Evolutionary conservation across 176 grass and related monocot genomes (phyloP).

Genomic region (Stipa capillata): DNA sequence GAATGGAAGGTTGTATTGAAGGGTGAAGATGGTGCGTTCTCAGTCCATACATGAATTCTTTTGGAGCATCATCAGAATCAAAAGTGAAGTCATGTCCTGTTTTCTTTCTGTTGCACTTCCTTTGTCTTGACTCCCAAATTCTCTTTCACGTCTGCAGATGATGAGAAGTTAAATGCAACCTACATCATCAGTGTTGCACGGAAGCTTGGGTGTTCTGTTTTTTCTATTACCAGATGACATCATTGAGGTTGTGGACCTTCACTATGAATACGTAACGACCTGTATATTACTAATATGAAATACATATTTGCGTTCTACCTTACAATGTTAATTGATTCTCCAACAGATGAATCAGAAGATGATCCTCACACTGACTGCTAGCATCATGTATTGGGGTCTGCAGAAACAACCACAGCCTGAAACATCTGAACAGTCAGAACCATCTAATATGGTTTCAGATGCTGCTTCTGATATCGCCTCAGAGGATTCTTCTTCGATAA

Average conservation of each 20-base stretch:
- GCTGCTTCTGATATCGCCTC: constrained; percentile 45
- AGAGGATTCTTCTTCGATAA: constrained; percentile 45
- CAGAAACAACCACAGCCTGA: constrained; percentile 46
- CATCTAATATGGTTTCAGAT: constrained; percentile 32
- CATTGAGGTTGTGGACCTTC: constrained; percentile 40
- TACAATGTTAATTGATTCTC: neutral
- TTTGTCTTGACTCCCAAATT: neutral
- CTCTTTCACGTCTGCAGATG: constrained; percentile 38
- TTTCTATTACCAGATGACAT: constrained; percentile 95
- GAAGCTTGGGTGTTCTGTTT: constrained; percentile 91
- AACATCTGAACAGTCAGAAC: constrained; percentile 35
- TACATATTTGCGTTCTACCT: neutral
- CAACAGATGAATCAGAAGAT: constrained; percentile 73
- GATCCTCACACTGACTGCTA: constrained; percentile 78
- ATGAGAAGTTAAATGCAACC: constrained; percentile 92
- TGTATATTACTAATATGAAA: neutral
- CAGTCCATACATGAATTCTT: neutral
- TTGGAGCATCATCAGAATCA: neutral
- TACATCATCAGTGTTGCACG: constrained; percentile 92
- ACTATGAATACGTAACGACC: neutral
- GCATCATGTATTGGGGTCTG: constrained; percentile 81
- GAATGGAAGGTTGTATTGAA: constrained; percentile 87
- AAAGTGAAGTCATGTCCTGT: neutral
- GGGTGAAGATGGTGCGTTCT: constrained; percentile 58
- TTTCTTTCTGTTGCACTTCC: neutral